Evolutionary conservation across 2,329 filamentous ascomycete species (phyloP).

Genomic region (Colletotrichum simmondsii): DNA sequence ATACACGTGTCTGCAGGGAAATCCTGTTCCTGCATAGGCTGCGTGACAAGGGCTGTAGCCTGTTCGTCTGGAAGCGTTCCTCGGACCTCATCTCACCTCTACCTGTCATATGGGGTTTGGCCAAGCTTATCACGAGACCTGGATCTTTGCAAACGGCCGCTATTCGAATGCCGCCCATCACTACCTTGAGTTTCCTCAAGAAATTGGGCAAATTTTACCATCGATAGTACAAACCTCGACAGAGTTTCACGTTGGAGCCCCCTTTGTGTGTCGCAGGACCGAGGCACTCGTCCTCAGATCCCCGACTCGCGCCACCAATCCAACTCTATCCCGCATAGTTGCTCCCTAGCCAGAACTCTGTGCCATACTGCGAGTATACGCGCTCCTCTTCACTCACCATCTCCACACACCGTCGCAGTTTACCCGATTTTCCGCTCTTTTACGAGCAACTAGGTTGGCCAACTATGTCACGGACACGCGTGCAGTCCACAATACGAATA

Average conservation of each 20-base stretch:
- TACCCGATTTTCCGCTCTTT: neutral
- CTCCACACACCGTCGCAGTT: neutral
- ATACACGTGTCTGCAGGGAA: constrained; percentile 2
- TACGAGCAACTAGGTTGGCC: neutral
- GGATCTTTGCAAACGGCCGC: constrained; percentile 15
- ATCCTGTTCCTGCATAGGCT: neutral
- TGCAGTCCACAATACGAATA: neutral
- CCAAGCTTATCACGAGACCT: neutral
- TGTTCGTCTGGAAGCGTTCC: neutral
- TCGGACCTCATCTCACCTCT: neutral
- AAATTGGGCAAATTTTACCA: neutral
- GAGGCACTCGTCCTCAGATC: constrained; percentile 9
- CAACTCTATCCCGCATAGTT: constrained; percentile 18
- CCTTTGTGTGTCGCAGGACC: neutral
- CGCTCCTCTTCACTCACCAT: neutral
- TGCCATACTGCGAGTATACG: neutral
- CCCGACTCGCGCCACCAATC: constrained; percentile 3
- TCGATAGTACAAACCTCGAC: neutral
- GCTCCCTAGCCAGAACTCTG: neutral
- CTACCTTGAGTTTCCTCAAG: neutral
- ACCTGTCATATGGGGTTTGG: neutral
- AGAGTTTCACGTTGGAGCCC: constrained; percentile 3
- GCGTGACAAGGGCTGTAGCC: neutral
- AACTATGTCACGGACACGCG: neutral
- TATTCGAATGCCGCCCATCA: constrained; percentile 1